These are phyloP conservation scores for Xylariaceae sp. DNA, from an alignment of 2,329 filamentous ascomycete species.

Conservation along the genomic window DNA sequence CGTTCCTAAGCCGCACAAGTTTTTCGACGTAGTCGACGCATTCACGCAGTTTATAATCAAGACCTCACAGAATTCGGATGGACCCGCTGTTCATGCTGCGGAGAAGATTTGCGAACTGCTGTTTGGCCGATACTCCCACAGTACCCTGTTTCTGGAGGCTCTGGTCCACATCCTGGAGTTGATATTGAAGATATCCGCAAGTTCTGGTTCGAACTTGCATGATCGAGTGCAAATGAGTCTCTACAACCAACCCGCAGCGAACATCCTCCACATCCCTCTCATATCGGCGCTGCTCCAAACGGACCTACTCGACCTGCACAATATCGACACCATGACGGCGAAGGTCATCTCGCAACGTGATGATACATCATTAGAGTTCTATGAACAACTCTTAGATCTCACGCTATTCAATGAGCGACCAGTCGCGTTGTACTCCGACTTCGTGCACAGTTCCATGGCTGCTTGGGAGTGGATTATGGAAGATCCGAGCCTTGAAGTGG, in stretches of 20 bases:
- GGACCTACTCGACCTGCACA: conserved; percentile 57
- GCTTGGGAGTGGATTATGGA: conserved; percentile 77
- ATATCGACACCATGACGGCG: conserved; percentile 66
- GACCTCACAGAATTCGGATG: conserved; percentile 55
- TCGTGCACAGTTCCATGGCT: conserved; percentile 73
- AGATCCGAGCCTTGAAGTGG: conserved; percentile 59
- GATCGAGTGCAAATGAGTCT: conserved; percentile 53
- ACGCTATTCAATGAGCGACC: conserved; percentile 74
- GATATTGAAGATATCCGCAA: conserved; percentile 51
- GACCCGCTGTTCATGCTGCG: conserved; percentile 53
- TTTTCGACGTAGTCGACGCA: conserved; percentile 59
- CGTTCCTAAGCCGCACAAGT: conserved; percentile 52
- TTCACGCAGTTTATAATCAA: conserved; percentile 59
- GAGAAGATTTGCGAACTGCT: conserved; percentile 55
- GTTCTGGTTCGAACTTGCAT: conserved; percentile 45
- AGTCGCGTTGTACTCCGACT: conserved; percentile 76
- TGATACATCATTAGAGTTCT: conserved; percentile 66
- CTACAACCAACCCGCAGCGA: conserved; percentile 50
- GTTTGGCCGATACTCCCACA: conserved; percentile 48
- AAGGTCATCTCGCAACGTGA: conserved; percentile 68
- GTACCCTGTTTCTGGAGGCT: conserved; percentile 55
- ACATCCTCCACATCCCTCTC: conserved; percentile 53
- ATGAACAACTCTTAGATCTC: conserved; percentile 74
- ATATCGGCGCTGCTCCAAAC: conserved; percentile 54
- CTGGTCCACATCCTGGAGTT: conserved; percentile 58